A percentile compares a stretch with the other conserved stretches of the same genome.
These are phyloP conservation scores for Rhizoclosmatium sp. DNA, from an alignment of 192 early-diverging fungal genomes.

Conservation along the genomic window DNA sequence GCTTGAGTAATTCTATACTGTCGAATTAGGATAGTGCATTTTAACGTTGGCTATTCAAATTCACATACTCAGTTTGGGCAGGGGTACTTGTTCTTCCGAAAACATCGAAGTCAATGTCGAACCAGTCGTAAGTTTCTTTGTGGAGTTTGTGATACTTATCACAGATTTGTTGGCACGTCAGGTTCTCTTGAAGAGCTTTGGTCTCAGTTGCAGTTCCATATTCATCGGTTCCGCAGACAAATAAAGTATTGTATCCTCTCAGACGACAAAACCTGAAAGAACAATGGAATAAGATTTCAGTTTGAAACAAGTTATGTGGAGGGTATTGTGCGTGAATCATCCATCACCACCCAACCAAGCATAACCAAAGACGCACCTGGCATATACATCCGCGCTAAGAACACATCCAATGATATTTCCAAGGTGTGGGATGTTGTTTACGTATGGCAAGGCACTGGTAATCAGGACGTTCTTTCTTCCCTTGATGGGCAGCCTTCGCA, in stretches of 20 bases:
- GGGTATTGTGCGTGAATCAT: not conserved
- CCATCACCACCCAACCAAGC: not conserved
- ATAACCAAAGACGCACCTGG: slow-evolving; percentile 59
- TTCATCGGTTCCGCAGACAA: slow-evolving; percentile 97
- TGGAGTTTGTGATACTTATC: slow-evolving; percentile 95
- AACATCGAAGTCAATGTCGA: slow-evolving; percentile 90
- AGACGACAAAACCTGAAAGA: slow-evolving; percentile 79
- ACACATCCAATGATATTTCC: slow-evolving; percentile 99
- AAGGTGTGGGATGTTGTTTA: slow-evolving; percentile 99
- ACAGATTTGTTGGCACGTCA: slow-evolving; percentile 90
- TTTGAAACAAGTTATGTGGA: not conserved
- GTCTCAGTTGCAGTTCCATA: slow-evolving; percentile 99
- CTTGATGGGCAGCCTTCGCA: slow-evolving; percentile 61
- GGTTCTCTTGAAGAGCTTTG: slow-evolving; percentile 92
- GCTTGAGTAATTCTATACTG: slow-evolving; percentile 78
- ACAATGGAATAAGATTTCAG: not conserved
- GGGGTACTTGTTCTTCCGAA: slow-evolving; percentile 95
- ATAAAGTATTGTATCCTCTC: slow-evolving; percentile 89
- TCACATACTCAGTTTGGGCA: slow-evolving; percentile 77
- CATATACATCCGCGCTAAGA: slow-evolving; percentile 95
- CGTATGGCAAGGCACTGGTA: slow-evolving; percentile 96
- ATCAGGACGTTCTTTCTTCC: slow-evolving; percentile 90
- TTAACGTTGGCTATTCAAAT: not conserved
- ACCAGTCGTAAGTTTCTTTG: slow-evolving; percentile 92
- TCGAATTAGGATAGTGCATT: not conserved